phyloP scores from a whole-genome alignment of 192 early-diverging fungal genomes.

The Funneliformis geosporum region DNA sequence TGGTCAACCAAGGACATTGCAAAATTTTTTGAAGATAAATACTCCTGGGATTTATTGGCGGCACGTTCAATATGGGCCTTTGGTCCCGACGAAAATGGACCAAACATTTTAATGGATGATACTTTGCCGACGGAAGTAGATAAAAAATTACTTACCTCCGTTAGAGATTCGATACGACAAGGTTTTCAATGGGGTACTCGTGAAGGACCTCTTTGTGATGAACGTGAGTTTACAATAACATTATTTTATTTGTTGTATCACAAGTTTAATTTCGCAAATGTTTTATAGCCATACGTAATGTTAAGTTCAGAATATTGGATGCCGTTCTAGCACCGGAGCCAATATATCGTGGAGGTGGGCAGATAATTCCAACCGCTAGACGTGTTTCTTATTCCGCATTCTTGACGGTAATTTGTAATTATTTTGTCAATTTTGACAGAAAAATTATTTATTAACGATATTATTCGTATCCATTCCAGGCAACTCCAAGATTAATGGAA shows the following conservation, averaged over 20 bases:
- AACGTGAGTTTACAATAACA: constrained; percentile 64
- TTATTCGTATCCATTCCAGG: constrained; percentile 45
- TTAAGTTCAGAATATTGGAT: constrained; percentile 92
- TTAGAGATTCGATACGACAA: constrained; percentile 86
- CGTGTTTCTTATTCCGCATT: constrained; percentile 97
- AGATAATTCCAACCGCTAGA: constrained; percentile 95
- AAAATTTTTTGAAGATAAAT: constrained; percentile 80
- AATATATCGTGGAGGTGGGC: constrained; percentile 92
- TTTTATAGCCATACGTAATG: constrained; percentile 81
- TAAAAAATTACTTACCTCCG: constrained; percentile 73
- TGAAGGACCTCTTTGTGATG: constrained; percentile 96
- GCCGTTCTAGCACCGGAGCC: constrained; percentile 82
- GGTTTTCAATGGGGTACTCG: constrained; percentile 98
- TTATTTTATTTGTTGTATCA: not conserved
- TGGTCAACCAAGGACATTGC: constrained; percentile 78
- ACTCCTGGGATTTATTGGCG: constrained; percentile 94
- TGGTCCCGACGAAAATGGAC: constrained; percentile 89
- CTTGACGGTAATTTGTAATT: constrained; percentile 65
- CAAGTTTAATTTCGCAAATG: not conserved
- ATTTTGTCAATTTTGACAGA: not conserved
- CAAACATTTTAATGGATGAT: constrained; percentile 94
- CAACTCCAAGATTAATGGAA: constrained; percentile 96
- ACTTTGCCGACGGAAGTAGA: constrained; percentile 89
- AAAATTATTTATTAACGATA: not conserved
- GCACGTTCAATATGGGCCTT: constrained; percentile 97